Base-by-base conservation (phyloP, 2,329 filamentous ascomycete species). In the Claviceps quebecensis region DNA sequence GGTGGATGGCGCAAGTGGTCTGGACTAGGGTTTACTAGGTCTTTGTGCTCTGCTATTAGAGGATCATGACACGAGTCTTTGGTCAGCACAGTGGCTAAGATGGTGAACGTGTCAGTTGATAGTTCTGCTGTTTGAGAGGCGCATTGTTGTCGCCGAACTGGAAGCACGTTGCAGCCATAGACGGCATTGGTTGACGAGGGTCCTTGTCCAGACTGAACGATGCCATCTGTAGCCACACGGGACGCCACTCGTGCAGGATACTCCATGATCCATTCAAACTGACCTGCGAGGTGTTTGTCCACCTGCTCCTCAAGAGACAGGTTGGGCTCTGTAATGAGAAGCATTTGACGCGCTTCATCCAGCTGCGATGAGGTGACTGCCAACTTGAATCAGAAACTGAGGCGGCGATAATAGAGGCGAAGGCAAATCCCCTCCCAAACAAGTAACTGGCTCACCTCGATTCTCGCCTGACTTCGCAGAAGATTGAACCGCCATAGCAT, bases 121-220 rank as follows among this genome's bases (percentile, higher is more conserved):
- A 41, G 52, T 38, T 44, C 47, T 48, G 41, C 11, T 34, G 22
- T 9, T n/a, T 41, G 49, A n/a, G 46, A 39, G n/a, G 14, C 22
- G 16, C 17, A 9, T 39, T 37, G 41, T 39, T 29, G 49, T 37
- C 41, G 46, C 46, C 49, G 44, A 16, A 29, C 46, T 39, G 52
- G 46, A 53, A 80, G 58, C 51, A 80, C 62, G 57, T 77, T 80
- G 65, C 76, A 78, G 52, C 75, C 76, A 56, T 75, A 72, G 17
- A 72, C 41, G 3, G 34, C 13, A 36, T 13, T n/a, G n/a, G 19
- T 38, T 38, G 48, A 50, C 19, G 48, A 26, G 34, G 14, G 1
- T 50, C 16, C 34, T 45, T 26, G 29, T 5, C 22, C 3, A 16
- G 29, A 49, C 48, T 53, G 53, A 47, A 58, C 43, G 38, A 51